Conservation (phyloP, 768 basidiomycete genomes). For the Infundibulicybe gibba region DNA sequence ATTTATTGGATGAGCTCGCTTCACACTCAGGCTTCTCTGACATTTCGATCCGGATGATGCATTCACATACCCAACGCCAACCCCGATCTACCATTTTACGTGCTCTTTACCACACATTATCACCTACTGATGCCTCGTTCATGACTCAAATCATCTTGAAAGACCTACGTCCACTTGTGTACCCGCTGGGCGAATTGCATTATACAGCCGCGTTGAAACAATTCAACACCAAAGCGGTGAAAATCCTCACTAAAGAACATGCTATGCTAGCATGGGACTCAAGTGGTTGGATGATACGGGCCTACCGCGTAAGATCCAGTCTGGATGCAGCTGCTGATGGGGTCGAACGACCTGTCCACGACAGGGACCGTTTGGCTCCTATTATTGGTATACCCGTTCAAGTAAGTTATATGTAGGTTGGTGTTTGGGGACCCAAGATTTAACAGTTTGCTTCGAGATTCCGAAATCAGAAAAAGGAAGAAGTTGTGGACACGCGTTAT, state of each 20-base stretch:
- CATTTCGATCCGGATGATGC: constrained; percentile 32
- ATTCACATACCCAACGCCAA: constrained; percentile 18
- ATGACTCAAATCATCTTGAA: constrained; percentile 87
- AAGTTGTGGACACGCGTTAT: constrained; percentile 52
- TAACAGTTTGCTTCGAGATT: constrained; percentile 40
- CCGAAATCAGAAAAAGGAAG: constrained; percentile 82
- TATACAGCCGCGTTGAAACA: constrained; percentile 47
- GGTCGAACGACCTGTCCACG: constrained; percentile 30
- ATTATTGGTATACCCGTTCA: constrained; percentile 59
- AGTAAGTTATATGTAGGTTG: constrained; percentile 30
- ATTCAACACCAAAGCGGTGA: constrained; percentile 55
- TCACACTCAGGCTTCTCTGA: constrained; percentile 60
- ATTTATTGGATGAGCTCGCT: constrained; percentile 73
- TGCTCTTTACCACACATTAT: constrained; percentile 55
- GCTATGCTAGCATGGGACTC: constrained; percentile 77
- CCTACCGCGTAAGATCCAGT: constrained; percentile 53
- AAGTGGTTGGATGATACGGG: constrained; percentile 42
- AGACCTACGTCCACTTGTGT: constrained; percentile 78
- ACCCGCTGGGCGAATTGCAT: constrained; percentile 54
- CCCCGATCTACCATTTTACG: constrained; percentile 38
- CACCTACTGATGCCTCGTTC: constrained; percentile 61
- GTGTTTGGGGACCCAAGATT: background rate
- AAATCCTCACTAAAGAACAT: constrained; percentile 52
- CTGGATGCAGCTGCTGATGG: constrained; percentile 53
- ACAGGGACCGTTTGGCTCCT: constrained; percentile 28